Evolutionary conservation across 441 rosid species (phyloP).

Genomic region (Pelargonium cotyledonis): DNA sequence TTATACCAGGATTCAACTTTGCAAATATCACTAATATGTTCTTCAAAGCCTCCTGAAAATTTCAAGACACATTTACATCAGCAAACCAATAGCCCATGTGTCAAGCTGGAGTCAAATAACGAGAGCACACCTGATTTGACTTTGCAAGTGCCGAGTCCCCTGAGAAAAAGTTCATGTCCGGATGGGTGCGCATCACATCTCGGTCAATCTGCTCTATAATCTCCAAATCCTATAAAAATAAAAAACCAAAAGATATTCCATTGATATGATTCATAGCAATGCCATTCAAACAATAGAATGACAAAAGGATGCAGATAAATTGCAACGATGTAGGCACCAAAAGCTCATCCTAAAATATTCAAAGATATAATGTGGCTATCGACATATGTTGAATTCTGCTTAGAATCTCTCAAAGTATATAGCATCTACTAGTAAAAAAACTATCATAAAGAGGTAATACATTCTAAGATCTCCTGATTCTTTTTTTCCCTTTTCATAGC

Average conservation of each 20-base stretch:
- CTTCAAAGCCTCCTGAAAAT: slow-evolving; percentile 74
- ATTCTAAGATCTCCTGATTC: neutral
- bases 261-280: slow-evolving; percentile 8
- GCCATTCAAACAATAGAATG: neutral
- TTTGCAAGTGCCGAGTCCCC: slow-evolving; percentile 66
- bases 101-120: slow-evolving; percentile 17
- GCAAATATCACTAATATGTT: slow-evolving; percentile 77
- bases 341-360: neutral
- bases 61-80: slow-evolving; percentile 21
- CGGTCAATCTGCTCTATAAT: slow-evolving; percentile 90
- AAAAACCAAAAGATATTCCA: slow-evolving; percentile 16
- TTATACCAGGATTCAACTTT: slow-evolving; percentile 90
- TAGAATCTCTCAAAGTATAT: neutral
- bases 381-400: neutral
- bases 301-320: neutral
- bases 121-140: slow-evolving; percentile 62
- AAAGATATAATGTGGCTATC: neutral
- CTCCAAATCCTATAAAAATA: slow-evolving; percentile 57
- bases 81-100: slow-evolving; percentile 17
- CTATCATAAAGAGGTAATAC: neutral
- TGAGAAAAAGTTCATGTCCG: slow-evolving; percentile 86
- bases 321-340: neutral
- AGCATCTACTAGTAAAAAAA: neutral
- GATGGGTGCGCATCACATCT: slow-evolving; percentile 96
- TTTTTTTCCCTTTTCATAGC: neutral